Percentiles rank a stretch among this genome's conserved stretches.
phyloP scores from a whole-genome alignment of 2,329 filamentous ascomycete species.

The Ustilaginoidea virens region DNA sequence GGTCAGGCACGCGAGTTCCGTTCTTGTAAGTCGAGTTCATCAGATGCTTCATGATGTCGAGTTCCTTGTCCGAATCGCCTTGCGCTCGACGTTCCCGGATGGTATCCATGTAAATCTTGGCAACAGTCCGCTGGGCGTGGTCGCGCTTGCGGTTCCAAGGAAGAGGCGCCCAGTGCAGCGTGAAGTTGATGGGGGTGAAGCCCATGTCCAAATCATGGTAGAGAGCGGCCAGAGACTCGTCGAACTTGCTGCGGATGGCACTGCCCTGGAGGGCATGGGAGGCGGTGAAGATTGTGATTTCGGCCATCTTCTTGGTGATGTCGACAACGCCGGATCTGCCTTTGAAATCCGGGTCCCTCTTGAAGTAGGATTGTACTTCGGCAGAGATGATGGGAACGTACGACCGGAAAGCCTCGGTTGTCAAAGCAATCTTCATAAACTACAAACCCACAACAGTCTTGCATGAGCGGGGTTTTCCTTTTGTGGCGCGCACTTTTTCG shows the following conservation, averaged over 20 bases:
- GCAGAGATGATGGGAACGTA: slow-evolving; percentile 67
- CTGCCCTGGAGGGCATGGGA: slow-evolving; percentile 74
- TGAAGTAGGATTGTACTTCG: slow-evolving; percentile 61
- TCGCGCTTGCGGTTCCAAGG: slow-evolving; percentile 80
- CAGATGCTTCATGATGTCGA: slow-evolving; percentile 81
- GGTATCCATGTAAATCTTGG: slow-evolving; percentile 68
- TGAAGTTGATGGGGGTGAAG: slow-evolving; percentile 80
- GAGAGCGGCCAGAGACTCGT: slow-evolving; percentile 63
- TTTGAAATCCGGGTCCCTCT: slow-evolving; percentile 51
- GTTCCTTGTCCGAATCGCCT: slow-evolving; percentile 32
- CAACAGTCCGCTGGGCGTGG: slow-evolving; percentile 63
- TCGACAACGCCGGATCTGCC: slow-evolving; percentile 52
- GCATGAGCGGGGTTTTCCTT: neutral
- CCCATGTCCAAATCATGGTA: slow-evolving; percentile 88
- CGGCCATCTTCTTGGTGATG: slow-evolving; percentile 61
- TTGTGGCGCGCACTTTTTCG: neutral
- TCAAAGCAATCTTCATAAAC: slow-evolving; percentile 74
- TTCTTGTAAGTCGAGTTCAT: slow-evolving; percentile 81
- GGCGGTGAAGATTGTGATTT: slow-evolving; percentile 82
- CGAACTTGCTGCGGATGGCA: slow-evolving; percentile 67
- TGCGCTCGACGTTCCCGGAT: slow-evolving; percentile 53
- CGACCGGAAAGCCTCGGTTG: slow-evolving; percentile 53
- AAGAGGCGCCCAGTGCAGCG: slow-evolving; percentile 74
- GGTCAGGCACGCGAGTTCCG: slow-evolving; percentile 61
- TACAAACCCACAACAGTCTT: slow-evolving; percentile 10